phyloP scores from a whole-genome alignment of 2,329 filamentous ascomycete species.

The Spiromastix sp. region DNA sequence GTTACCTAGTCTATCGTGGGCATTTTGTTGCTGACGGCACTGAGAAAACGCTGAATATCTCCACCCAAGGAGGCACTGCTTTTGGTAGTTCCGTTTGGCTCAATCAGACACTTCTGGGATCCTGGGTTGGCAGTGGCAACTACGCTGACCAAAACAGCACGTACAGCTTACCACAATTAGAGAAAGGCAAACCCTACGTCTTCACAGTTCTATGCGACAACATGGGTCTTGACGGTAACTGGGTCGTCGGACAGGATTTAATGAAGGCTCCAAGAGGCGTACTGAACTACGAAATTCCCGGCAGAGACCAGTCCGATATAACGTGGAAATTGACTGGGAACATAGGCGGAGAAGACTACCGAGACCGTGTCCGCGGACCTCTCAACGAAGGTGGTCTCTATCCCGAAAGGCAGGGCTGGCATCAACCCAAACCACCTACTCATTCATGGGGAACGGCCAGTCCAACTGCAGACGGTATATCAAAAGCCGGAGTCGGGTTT shows the following conservation, averaged over 20 bases:
- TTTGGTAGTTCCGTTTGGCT: conserved; percentile 21
- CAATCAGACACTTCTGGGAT: conserved; percentile 16
- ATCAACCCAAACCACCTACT: conserved; percentile 40
- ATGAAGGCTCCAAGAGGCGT: conserved; percentile 52
- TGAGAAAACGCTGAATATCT: conserved; percentile 15
- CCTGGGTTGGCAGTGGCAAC: conserved; percentile 15
- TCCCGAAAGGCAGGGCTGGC: conserved; percentile 45
- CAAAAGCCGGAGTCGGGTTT: conserved; percentile 40
- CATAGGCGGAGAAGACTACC: conserved; percentile 45
- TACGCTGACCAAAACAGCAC: conserved; percentile 38
- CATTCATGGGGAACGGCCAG: conserved; percentile 23
- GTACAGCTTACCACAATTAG: conserved; percentile 46
- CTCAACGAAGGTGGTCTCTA: conserved; percentile 49
- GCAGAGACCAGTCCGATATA: conserved; percentile 24
- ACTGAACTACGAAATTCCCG: conserved; percentile 33
- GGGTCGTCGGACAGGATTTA: conserved; percentile 46
- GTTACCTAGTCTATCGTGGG: conserved; percentile 20
- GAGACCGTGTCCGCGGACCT: conserved; percentile 42
- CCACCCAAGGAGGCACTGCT: conserved; percentile 17
- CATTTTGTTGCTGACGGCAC: conserved; percentile 18
- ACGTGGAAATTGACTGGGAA: conserved; percentile 52
- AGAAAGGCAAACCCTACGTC: conserved; percentile 44
- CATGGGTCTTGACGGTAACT: conserved; percentile 61
- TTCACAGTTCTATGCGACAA: conserved; percentile 64
- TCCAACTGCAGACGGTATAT: conserved; percentile 29